phyloP scores from a whole-genome alignment of 1,284 basidiomycete genomes.

The Heimioporus punctisporus region DNA sequence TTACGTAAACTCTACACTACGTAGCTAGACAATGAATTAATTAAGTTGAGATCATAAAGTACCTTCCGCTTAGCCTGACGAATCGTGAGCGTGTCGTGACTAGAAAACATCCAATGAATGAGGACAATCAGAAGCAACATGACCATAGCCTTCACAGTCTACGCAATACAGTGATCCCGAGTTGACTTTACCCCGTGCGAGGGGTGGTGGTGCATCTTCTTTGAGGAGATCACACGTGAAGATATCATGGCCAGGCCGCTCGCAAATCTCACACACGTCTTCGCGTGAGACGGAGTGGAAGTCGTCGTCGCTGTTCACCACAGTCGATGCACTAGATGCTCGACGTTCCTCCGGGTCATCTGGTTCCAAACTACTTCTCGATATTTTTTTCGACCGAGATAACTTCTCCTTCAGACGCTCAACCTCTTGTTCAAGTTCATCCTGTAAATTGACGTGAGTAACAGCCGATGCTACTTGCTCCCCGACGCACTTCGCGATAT shows the following conservation, averaged over 20 bases:
- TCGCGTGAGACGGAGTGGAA: constrained; percentile 21
- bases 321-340: constrained; percentile 27
- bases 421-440: constrained; percentile 89
- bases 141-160: constrained; percentile 78
- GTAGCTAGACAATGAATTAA: neutral
- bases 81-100: constrained; percentile 4
- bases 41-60: constrained; percentile 17
- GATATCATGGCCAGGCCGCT: constrained; percentile 80
- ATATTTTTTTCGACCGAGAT: constrained; percentile 55
- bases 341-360: constrained; percentile 32
- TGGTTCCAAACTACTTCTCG: constrained; percentile 50
- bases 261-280: constrained; percentile 82
- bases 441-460: constrained; percentile 41
- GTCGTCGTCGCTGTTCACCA: constrained; percentile 19
- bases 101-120: constrained; percentile 82
- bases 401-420: constrained; percentile 75
- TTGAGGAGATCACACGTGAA: constrained; percentile 73
- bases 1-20: constrained; percentile 22
- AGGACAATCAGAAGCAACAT: constrained; percentile 71
- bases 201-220: constrained; percentile 32
- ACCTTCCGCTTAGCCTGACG: constrained; percentile 13
- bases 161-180: constrained; percentile 56
- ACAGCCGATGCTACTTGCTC: neutral
- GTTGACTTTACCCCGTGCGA: constrained; percentile 8
- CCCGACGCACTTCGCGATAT: constrained; percentile 71